Percentiles rank a stretch among this genome's conserved stretches.
phyloP scores from a whole-genome alignment of 2,329 filamentous ascomycete genomes.

The Xylaria sp. region DNA sequence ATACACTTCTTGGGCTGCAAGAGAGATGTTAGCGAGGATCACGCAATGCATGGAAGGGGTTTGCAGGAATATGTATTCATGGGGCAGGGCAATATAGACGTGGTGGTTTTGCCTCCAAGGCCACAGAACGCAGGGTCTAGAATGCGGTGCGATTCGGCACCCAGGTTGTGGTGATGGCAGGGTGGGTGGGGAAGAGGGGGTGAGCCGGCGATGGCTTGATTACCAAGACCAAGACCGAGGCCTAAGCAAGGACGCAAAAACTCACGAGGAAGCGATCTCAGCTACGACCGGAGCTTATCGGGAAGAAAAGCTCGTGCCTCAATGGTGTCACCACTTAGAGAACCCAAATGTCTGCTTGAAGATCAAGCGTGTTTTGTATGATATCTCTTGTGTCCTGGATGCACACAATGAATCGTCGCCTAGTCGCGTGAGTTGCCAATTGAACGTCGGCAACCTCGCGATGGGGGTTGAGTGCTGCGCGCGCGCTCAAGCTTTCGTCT shows the following conservation, averaged over 20 bases:
- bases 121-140: conserved; percentile 1
- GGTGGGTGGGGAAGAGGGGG: conserved; percentile 31
- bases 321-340: conserved; percentile 23
- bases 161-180: conserved; percentile 9
- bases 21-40: conserved; percentile 16
- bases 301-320: conserved; percentile 13
- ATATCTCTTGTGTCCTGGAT: conserved; percentile 21
- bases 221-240: conserved; percentile 22
- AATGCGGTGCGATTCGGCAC: conserved; percentile 3
- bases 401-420: conserved; percentile 31
- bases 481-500: conserved; percentile 4
- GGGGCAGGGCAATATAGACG: conserved; percentile 3
- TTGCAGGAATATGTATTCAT: not conserved
- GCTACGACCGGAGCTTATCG: conserved; percentile 18
- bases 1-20: conserved; percentile 30
- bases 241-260: conserved; percentile 14
- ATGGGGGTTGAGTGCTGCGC: conserved; percentile 12
- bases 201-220: conserved; percentile 25
- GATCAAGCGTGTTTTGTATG: conserved; percentile 18
- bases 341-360: conserved; percentile 22
- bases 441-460: conserved; percentile 24
- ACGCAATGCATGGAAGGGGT: conserved; percentile 7
- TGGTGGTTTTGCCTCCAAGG: conserved; percentile 1
- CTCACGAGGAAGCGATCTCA: conserved; percentile 24
- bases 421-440: conserved; percentile 25